Percentiles rank a stretch among this genome's conserved stretches.
These are phyloP conservation scores for Gamsiella multidivaricata DNA, from an alignment of 192 early-diverging fungal genomes.

Conservation along the genomic window DNA sequence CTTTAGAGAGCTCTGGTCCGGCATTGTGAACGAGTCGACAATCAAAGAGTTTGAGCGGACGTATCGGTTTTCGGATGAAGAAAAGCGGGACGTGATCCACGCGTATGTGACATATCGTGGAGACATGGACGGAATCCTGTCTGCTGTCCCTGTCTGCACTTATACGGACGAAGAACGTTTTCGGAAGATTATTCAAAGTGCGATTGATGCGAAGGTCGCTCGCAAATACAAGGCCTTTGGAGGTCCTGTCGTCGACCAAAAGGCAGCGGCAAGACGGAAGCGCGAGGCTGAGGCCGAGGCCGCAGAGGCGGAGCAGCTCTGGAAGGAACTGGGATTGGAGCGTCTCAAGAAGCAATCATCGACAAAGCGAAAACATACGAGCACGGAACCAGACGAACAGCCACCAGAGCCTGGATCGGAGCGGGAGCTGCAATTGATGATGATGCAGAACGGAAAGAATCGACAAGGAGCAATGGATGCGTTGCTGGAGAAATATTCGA, in stretches of 20 bases:
- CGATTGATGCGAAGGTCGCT: constrained; percentile 68
- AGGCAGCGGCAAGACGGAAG: constrained; percentile 61
- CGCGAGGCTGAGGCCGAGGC: constrained; percentile 71
- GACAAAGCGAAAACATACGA: constrained; percentile 33
- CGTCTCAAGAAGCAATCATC: constrained; percentile 58
- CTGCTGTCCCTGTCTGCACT: constrained; percentile 66
- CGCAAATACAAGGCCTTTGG: constrained; percentile 64
- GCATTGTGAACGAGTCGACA: constrained; percentile 74
- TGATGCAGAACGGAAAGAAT: constrained; percentile 60
- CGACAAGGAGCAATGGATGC: constrained; percentile 68
- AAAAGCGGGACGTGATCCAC: constrained; percentile 73
- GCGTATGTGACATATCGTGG: constrained; percentile 75
- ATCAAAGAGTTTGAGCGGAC: constrained; percentile 77
- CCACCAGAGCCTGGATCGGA: constrained; percentile 56
- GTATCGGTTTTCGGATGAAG: constrained; percentile 85
- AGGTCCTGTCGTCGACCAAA: constrained; percentile 57
- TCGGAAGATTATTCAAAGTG: constrained; percentile 67
- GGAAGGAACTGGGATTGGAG: constrained; percentile 69
- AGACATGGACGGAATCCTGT: constrained; percentile 76
- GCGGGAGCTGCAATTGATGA: constrained; percentile 63
- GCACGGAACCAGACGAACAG: constrained; percentile 37
- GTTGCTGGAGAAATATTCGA: constrained; percentile 59
- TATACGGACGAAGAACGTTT: constrained; percentile 76
- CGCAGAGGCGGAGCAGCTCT: constrained; percentile 66
- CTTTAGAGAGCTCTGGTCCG: constrained; percentile 81